Evolutionary conservation across 2,329 filamentous ascomycete genomes (phyloP).

Genomic region (Colletotrichum lentis): DNA sequence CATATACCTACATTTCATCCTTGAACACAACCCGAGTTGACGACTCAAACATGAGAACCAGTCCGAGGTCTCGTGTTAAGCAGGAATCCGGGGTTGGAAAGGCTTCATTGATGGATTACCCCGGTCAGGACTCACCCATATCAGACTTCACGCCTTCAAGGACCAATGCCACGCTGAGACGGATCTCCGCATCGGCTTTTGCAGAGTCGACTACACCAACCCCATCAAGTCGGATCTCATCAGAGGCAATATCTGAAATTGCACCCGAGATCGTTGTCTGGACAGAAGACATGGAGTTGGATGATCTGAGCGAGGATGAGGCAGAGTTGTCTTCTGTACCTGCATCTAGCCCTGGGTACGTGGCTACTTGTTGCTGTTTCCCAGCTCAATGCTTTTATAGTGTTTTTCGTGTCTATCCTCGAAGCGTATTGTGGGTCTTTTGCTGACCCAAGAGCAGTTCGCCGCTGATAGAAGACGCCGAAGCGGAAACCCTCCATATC

Average conservation of each 20-base stretch:
- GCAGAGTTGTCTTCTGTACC: slow-evolving; percentile 31
- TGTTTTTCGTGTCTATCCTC: background rate
- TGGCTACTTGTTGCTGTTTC: background rate
- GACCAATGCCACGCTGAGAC: slow-evolving; percentile 42
- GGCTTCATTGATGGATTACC: slow-evolving; percentile 39
- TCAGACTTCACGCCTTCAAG: slow-evolving; percentile 38
- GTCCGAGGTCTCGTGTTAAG: slow-evolving; percentile 36
- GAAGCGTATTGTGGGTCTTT: background rate
- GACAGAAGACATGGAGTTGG: slow-evolving; percentile 52
- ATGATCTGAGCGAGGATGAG: slow-evolving; percentile 38
- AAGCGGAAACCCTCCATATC: slow-evolving; percentile 15
- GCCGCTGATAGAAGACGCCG: slow-evolving; percentile 19
- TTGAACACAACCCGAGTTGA: slow-evolving; percentile 24
- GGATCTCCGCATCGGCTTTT: slow-evolving; percentile 44
- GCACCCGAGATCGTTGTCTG: slow-evolving; percentile 56
- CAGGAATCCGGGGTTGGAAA: slow-evolving; percentile 41
- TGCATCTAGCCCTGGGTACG: slow-evolving; percentile 32
- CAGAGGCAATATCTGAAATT: slow-evolving; percentile 48
- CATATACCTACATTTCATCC: slow-evolving; percentile 30
- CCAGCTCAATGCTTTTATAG: background rate
- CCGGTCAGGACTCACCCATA: slow-evolving; percentile 42
- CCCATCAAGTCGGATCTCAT: slow-evolving; percentile 44
- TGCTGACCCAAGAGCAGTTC: slow-evolving; percentile 21
- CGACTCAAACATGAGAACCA: slow-evolving; percentile 38
- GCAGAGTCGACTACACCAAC: slow-evolving; percentile 38